Base-by-base conservation (phyloP, 192 early-diverging fungal genomes). In the Pilaira anomala region DNA sequence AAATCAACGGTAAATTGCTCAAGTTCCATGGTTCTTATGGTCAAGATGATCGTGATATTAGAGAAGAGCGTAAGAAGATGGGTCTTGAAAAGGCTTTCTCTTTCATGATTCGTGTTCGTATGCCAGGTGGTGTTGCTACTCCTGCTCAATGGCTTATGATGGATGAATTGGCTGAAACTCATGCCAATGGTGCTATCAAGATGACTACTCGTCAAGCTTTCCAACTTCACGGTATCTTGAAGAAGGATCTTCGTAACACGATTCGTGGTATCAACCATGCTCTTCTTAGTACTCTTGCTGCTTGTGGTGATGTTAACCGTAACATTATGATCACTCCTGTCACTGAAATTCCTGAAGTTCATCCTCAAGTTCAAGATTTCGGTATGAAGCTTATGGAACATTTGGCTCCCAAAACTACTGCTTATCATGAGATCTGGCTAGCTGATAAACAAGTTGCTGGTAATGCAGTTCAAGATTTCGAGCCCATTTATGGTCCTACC, bases 351-450 rank as follows among this genome's bases (percentile, higher is more conserved):
- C 85, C 91, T 25, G 82, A 90, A 48, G 68, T 96, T 30, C 93
- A 98, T 78, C 78, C 76, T 26, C 83, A 93, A 56, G 83, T 96
- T 9, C 80, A 85, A 41, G 78, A 85, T 30, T 92, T 98, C 62
- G 77, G 88, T 8, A 72, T 71, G 14, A 74, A 87, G 41, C 74
- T 95, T 69, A 90, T 86, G 49, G 68, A 75, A 25, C 92, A 96
- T 65, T 75, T 98, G 62, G 76, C 90, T 68, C 95, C 95, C 24
- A 76, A 84, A 62, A 94, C 95, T 1, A 83, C 81, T 9, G 94
- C 93, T 28, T 98, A 98, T 83, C 94, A 95, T 78, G 95, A 98
- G 80, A 98, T 98, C 75, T 98, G 94, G 93, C 78, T 98, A 26
- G 92, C 90, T 72, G 89, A 95, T 77, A 90, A 93, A 74, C 68